phyloP scores from a whole-genome alignment of 176 grass and related monocot species.

The Cenchrus purpureus region DNA sequence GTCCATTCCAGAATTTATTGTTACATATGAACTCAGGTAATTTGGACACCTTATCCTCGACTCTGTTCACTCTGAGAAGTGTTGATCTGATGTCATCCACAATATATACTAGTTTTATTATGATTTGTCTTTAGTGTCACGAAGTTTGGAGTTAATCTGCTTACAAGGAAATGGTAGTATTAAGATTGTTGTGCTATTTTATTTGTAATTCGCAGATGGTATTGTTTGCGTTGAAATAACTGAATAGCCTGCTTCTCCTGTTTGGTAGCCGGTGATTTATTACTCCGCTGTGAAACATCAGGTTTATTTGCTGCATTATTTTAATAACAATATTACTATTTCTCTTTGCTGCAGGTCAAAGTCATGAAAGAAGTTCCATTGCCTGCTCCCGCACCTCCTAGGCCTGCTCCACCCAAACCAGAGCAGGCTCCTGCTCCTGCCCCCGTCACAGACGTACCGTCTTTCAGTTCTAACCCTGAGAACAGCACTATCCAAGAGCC shows the following conservation, averaged over 20 bases:
- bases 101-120: neutral
- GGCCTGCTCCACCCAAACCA: slow-evolving; percentile 50
- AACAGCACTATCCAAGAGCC: slow-evolving; percentile 60
- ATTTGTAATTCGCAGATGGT: neutral
- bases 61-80: neutral
- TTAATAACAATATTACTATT: slow-evolving; percentile 23
- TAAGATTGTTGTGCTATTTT: neutral
- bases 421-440: slow-evolving; percentile 45
- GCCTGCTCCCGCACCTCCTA: slow-evolving; percentile 39
- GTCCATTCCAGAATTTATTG: neutral
- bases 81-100: neutral
- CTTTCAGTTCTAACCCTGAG: slow-evolving; percentile 61
- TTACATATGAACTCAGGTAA: neutral
- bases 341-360: slow-evolving; percentile 59
- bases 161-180: neutral
- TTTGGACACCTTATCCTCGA: neutral
- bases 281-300: slow-evolving; percentile 3
- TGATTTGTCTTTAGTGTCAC: neutral
- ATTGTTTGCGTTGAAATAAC: neutral
- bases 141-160: neutral
- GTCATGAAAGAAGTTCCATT: slow-evolving; percentile 59
- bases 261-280: slow-evolving; percentile 3
- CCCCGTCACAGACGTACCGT: slow-evolving; percentile 45
- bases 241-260: neutral
- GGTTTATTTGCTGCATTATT: slow-evolving; percentile 18